Conservation (phyloP, 176 grass and related monocot species). For the Oryza coarctata region DNA sequence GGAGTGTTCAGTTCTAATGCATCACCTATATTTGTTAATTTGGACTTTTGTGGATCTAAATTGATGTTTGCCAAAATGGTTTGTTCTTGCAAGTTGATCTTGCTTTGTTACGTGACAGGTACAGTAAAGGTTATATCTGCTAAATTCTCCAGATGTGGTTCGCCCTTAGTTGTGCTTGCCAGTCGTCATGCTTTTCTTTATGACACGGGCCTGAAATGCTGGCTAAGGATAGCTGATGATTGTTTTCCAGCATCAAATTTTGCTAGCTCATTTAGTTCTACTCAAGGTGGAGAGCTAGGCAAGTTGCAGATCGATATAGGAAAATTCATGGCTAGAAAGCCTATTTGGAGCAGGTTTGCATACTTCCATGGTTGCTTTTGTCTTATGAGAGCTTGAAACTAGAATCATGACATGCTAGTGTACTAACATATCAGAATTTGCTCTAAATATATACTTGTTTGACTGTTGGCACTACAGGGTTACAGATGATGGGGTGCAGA, state of each 20-base stretch:
- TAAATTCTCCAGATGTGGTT: conserved; percentile 87
- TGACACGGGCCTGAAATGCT: conserved; percentile 82
- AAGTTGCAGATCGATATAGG: conserved; percentile 85
- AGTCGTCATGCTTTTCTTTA: conserved; percentile 84
- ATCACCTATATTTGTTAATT: not conserved
- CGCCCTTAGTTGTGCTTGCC: conserved; percentile 78
- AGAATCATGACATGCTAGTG: conserved; percentile 12
- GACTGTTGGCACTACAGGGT: conserved; percentile 36
- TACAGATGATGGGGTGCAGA: conserved; percentile 82
- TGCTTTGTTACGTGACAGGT: conserved; percentile 53
- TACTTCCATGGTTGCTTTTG: not conserved
- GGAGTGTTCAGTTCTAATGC: conserved; percentile 9
- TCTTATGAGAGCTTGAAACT: conserved; percentile 11
- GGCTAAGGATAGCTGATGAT: conserved; percentile 91
- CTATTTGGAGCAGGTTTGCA: conserved; percentile 75
- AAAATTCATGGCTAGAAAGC: conserved; percentile 76
- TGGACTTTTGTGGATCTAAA: not conserved
- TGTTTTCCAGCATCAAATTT: conserved; percentile 88
- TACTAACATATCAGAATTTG: not conserved
- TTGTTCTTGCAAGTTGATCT: conserved; percentile 8
- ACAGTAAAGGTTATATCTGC: conserved; percentile 86
- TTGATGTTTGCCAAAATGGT: conserved; percentile 13
- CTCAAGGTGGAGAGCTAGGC: conserved; percentile 75
- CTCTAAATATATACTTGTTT: conserved; percentile 9
- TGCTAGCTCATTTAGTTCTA: conserved; percentile 66